These are phyloP conservation scores for Microcyclosporella mali DNA, from an alignment of 2,329 filamentous ascomycete genomes.

Conservation along the genomic window DNA sequence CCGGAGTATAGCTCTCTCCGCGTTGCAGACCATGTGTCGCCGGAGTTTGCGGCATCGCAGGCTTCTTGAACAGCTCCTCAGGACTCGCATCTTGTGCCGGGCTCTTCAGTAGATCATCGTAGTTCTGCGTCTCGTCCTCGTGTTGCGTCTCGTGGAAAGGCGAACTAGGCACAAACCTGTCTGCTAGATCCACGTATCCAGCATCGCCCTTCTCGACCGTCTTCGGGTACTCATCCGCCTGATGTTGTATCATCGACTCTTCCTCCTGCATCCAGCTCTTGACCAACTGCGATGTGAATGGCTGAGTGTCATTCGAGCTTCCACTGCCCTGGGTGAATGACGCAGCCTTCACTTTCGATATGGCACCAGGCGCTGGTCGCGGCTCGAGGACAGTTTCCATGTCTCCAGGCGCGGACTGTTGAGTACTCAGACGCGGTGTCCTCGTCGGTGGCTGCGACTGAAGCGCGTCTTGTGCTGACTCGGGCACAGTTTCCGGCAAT, in stretches of 20 bases:
- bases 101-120: conserved; percentile 21
- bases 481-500: conserved; percentile 11
- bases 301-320: conserved; percentile 40
- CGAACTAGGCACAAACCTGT: background rate
- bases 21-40: conserved; percentile 36
- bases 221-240: conserved; percentile 6
- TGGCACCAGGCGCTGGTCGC: conserved; percentile 15
- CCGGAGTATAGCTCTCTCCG: conserved; percentile 39
- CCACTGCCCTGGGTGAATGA: conserved; percentile 31
- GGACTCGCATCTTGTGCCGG: conserved; percentile 13
- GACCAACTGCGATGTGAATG: conserved; percentile 41
- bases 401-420: conserved; percentile 20
- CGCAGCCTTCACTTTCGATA: conserved; percentile 6
- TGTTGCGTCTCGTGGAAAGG: conserved; percentile 11
- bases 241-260: conserved; percentile 1
- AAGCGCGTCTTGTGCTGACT: conserved; percentile 15
- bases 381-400: conserved; percentile 21
- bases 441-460: conserved; percentile 5
- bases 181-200: conserved; percentile 29
- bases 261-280: conserved; percentile 3
- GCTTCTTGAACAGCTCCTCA: conserved; percentile 24
- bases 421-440: conserved; percentile 14
- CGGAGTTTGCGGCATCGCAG: conserved; percentile 37
- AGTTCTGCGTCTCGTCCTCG: conserved; percentile 12
- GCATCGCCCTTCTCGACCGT: conserved; percentile 24